These are phyloP conservation scores for Claviceps arundinis DNA, from an alignment of 2,329 filamentous ascomycete genomes.

Conservation along the genomic window DNA sequence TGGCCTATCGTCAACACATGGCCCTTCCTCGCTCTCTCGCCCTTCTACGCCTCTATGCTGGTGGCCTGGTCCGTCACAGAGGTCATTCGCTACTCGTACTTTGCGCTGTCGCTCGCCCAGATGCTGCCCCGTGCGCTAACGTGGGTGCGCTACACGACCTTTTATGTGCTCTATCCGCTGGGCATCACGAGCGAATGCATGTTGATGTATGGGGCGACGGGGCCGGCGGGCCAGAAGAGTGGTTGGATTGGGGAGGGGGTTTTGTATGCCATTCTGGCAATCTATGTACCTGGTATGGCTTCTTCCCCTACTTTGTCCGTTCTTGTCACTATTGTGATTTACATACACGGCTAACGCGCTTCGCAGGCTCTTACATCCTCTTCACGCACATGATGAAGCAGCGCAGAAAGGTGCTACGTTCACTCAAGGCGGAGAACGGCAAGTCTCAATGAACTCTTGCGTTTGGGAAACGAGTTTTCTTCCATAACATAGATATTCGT, in stretches of 20 bases:
- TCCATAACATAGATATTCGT: no score
- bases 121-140: slow-evolving; percentile 51
- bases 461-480: no score
- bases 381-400: slow-evolving; percentile 95
- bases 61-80: slow-evolving; percentile 83
- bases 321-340: no score
- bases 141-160: slow-evolving; percentile 85
- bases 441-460: slow-evolving; percentile 26
- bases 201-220: slow-evolving; percentile 60
- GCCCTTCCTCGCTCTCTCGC: slow-evolving; percentile 46
- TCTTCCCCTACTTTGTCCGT: not conserved
- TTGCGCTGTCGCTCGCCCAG: slow-evolving; percentile 57
- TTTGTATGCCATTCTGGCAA: slow-evolving; percentile 50
- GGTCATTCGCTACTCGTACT: slow-evolving; percentile 86
- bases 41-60: slow-evolving; percentile 65
- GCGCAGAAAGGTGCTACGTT: slow-evolving; percentile 63
- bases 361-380: slow-evolving; percentile 58
- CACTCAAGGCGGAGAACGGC: slow-evolving; percentile 35
- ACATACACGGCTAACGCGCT: not conserved
- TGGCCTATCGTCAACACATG: slow-evolving; percentile 73
- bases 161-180: slow-evolving; percentile 83
- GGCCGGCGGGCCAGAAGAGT: slow-evolving; percentile 33
- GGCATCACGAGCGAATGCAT: slow-evolving; percentile 81
- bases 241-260: slow-evolving; percentile 38
- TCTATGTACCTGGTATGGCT: slow-evolving; percentile 70